phyloP scores from a whole-genome alignment of 2,329 filamentous ascomycete genomes.

The Fusarium pilosicola region DNA sequence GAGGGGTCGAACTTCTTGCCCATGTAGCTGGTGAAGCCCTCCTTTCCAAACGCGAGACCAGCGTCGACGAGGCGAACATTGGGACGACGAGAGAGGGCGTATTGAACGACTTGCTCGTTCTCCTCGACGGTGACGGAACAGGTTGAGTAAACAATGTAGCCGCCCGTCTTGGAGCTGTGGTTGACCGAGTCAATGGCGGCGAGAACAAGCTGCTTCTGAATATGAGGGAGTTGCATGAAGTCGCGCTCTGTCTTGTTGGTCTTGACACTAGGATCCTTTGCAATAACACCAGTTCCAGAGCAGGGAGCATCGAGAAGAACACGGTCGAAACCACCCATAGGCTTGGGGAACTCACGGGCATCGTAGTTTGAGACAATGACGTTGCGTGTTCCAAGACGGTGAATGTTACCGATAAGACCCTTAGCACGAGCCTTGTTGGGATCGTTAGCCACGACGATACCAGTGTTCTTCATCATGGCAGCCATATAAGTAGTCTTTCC shows the following conservation, averaged over 20 bases:
- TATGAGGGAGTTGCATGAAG: constrained; percentile 91
- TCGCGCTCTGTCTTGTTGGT: constrained; percentile 98
- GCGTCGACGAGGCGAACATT: constrained; percentile 96
- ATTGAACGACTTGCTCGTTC: constrained; percentile 89
- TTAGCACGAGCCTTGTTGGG: constrained; percentile 92
- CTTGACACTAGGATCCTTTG: constrained; percentile 96
- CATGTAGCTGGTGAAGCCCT: constrained; percentile 90
- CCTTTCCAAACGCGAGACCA: constrained; percentile 87
- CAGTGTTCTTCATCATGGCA: constrained; percentile 97
- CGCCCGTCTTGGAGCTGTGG: constrained; percentile 89
- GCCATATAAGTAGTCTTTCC: constrained; percentile 97
- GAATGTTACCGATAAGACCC: constrained; percentile 97
- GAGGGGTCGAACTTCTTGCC: constrained; percentile 91
- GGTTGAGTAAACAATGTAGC: constrained; percentile 96
- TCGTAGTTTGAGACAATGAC: constrained; percentile 96
- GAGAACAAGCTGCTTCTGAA: constrained; percentile 93
- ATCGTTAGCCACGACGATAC: constrained; percentile 96
- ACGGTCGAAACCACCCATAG: constrained; percentile 95
- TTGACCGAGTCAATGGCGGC: constrained; percentile 95
- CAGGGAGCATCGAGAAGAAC: constrained; percentile 95
- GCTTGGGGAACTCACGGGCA: constrained; percentile 90
- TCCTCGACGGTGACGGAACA: constrained; percentile 96
- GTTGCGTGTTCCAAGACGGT: constrained; percentile 92
- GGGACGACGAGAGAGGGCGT: constrained; percentile 88
- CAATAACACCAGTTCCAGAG: constrained; percentile 96